Base-by-base conservation (phyloP, 768 basidiomycete species). In the Chlorophyllum brunneum region DNA sequence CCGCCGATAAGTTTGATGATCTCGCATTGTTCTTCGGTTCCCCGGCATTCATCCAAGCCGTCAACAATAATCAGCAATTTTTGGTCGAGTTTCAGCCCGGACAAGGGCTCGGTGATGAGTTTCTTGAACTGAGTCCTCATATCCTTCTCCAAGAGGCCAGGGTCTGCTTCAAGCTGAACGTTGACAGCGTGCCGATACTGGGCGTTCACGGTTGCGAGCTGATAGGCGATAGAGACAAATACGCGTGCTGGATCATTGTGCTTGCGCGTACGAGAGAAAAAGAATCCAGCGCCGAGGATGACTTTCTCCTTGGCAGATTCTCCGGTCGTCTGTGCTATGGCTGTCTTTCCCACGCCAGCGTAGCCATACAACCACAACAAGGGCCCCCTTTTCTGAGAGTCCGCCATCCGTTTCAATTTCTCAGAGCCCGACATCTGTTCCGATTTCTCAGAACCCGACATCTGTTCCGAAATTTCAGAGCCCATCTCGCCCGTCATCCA, bases 11-110 rank as follows among this genome's bases (percentile, higher is more conserved):
- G 31, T 8, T 34, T 20, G 8, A 58, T 27, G 30, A 57, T 39
- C 13, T 57, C 41, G 11, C 34, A 27, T 23, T 61, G 57, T n/a
- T 43, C 29, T 2, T 50, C 16, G 18, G 46, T 41, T 3, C 49
- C 56, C 4, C 20, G 16, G 36, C 57, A 61, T n/a, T 61, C 59
- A 38, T 61, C 57, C 16, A 47, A 37, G 2, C 56, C 56, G 23
- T 58, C 56, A 13, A 58, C 39, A 24, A 51, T 45, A 39, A 58
- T 45, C 20, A 46, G 16, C 2, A 44, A 41, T 20, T 18, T 45
- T 3, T 50, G n/a, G 9, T 24, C 37, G 5, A 34, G 16, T 10
- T 51, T 33, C 13, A 38, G 30, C 4, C 4, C 13, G 1, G 30
- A 24, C 10, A 48, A 33, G 18, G 56, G 56, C n/a, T 39, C 29